phyloP scores from a whole-genome alignment of 2,329 filamentous ascomycete species.

The Sporothrix pallida region DNA sequence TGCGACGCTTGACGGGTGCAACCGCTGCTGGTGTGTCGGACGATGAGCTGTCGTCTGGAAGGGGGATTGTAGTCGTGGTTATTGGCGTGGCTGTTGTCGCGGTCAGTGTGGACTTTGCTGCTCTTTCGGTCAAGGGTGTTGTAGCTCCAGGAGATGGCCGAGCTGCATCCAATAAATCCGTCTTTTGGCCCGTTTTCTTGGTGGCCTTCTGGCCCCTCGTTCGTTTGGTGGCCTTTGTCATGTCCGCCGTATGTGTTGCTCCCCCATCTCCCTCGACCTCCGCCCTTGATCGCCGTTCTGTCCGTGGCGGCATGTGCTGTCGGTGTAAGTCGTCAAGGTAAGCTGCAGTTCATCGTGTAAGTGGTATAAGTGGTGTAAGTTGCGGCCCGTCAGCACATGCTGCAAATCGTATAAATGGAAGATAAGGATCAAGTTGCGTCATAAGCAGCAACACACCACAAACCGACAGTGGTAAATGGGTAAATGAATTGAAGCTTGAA shows the following conservation, averaged over 20 bases:
- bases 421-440: neutral
- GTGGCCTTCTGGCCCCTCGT: neutral
- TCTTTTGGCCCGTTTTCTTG: no score
- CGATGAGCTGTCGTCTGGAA: slow-evolving; percentile 13
- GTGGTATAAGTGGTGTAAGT: neutral
- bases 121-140: no score
- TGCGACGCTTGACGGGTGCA: slow-evolving; percentile 27
- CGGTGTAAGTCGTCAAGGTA: neutral
- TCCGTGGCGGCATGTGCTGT: slow-evolving; percentile 13
- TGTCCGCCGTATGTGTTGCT: neutral
- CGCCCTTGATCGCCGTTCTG: neutral
- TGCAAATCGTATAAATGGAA: neutral
- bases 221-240: neutral
- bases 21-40: neutral
- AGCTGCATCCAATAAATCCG: neutral
- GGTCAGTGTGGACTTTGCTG: no score
- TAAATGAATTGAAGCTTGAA: no score
- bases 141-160: neutral
- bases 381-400: neutral
- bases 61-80: neutral
- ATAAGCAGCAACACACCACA: no score
- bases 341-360: neutral
- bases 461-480: no score
- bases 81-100: neutral
- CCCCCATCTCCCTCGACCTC: neutral